Base-by-base conservation (phyloP, 352 stramenopile genomes). In the Detonula confervacea region DNA sequence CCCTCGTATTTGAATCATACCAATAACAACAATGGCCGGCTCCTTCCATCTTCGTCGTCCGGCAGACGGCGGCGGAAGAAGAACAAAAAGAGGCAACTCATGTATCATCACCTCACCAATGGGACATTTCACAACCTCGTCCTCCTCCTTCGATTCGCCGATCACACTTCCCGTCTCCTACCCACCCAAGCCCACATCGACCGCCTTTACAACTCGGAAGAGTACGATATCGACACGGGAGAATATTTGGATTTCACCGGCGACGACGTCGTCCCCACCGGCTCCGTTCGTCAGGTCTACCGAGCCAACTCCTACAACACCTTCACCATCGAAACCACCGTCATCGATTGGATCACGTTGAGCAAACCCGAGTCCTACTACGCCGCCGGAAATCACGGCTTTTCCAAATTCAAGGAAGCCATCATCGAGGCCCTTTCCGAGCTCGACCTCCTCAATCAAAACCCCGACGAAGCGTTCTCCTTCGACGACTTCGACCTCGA, bases 101-200 rank as follows among this genome's bases (percentile, higher is more conserved):
- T 49, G 11, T 49, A 1, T 49, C n/a, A 49, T 18, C 24, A 56
- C 18, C 25, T 8, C 29, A 42, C 52, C 20, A 44, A 5, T 14
- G 54, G 52, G 25, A 27, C 54, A 25, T 66, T 87, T 8, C 72
- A 73, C 18, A 92, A 91, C 68, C 69, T 93, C 3, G 86, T 92
- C n/a, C 24, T 93, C 11, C 65, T 89, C 12, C 39, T 93, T 1
- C 64, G 54, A 22, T 93, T 90, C 42, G 73, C 73, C 18, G 79
- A 93, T 68, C 88, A 93, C 71, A 51, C 22, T 5, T 9, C 62
- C 9, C 57, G 67, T 35, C 22, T 22, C 0, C 42, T 93, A 8
- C 87, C 85, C 0, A 59, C 76, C 6, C 68, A 52, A 20, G 22
- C 57, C 1, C 73, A 90, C 24, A 87, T 83, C 42, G 71, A 42